Evolutionary conservation across 305 asterid genomes (phyloP), one percentile per base, ranked within the genome.

Genomic region (Fraxinus greggii): DNA sequence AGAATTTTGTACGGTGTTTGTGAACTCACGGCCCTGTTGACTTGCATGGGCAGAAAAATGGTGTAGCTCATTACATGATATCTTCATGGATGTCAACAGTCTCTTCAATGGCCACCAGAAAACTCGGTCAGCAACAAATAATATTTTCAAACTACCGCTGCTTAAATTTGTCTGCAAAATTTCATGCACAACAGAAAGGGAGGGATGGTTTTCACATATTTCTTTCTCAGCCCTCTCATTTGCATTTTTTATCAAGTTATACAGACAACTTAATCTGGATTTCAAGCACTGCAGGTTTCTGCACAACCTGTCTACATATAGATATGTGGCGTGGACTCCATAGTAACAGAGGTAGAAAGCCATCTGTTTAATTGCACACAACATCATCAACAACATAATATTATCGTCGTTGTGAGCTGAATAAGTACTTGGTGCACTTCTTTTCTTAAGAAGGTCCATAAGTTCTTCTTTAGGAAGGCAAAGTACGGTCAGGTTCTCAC

Each of bases 311-410:
- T 87, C 87, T 48, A 88, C 73, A 78, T 89, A 92, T 61, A 90
- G 86, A 78, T 88, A 89, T 77, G 91, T 61, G 36, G 89, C 80
- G 83, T 89, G 91, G 80, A 92, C 78, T 65, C 93, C 96, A 83
- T 90, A 92, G 88, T 87, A 88, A 83, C 92, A 90, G 63, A 90
- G 89, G 86, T 88, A 92, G 91, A 89, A 90, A 84, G 91, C 90
- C 92, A 90, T 90, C 88, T 90, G 93, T 79, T 92, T 92, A 80
- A 92, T 88, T 63, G 94, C 90, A 82, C 83, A 83, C 67, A 92
- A 85, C 83, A 87, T 82, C 82, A 84, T 86, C 83, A 88, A 56
- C 72, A 85, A 85, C 85, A 83, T 75, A 29, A 78, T 80, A 72
- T 74, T 83, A 23, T 88, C 89, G 83, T 84, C 83, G 74, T 76